Conservation (phyloP, 23 red algal genomes). For the Gracilariopsis chorda region DNA sequence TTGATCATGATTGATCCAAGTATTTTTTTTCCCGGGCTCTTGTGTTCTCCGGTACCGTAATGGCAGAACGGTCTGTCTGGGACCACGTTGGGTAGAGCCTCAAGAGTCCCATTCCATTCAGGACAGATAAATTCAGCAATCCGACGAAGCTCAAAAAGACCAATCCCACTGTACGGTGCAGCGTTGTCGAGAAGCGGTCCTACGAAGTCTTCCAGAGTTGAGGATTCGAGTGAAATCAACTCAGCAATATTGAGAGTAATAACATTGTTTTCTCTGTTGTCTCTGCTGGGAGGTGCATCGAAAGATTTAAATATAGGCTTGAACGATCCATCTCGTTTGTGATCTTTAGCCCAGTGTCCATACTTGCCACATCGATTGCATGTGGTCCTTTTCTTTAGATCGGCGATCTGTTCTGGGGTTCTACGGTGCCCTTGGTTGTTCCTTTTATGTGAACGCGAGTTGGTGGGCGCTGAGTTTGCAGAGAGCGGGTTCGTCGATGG, state of each 20-base stretch:
- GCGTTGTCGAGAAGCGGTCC: background rate
- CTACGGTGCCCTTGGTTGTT: background rate
- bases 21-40: background rate
- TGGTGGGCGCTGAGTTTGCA: background rate
- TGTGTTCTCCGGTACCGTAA: background rate
- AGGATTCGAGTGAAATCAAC: background rate
- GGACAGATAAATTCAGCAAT: background rate
- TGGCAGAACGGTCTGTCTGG: background rate
- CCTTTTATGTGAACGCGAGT: background rate
- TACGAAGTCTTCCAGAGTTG: background rate
- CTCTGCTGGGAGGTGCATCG: background rate
- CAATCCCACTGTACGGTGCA: background rate
- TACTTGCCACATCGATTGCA: background rate
- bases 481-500: background rate
- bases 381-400: background rate
- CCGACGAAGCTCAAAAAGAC: background rate
- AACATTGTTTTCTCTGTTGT: background rate
- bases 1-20: slow-evolving; percentile 3
- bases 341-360: slow-evolving; percentile 9
- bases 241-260: background rate
- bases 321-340: slow-evolving; percentile 2
- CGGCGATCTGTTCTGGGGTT: background rate
- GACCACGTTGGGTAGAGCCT: background rate
- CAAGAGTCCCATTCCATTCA: slow-evolving; percentile 1
- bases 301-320: background rate